Evolutionary conservation across 306 rosid species (phyloP), one percentile per base, ranked within the genome.

Genomic region (Sicyos edulis): DNA sequence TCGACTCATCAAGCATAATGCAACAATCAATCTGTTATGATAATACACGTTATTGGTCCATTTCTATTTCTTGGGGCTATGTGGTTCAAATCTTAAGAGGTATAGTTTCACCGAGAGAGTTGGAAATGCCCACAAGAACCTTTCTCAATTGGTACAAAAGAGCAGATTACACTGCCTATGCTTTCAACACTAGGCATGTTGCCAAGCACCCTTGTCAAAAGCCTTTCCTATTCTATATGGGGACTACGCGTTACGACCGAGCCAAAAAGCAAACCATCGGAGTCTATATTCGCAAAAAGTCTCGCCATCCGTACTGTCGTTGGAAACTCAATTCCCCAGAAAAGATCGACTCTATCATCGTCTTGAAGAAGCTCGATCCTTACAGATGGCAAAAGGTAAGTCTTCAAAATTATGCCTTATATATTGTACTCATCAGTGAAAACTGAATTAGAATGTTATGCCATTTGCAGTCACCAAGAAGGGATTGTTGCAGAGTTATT

Each of bases 11-110:
- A 0, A 95, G 95, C 80, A 78, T 95, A 71, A 86, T 89, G 85
- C 99, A 95, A 66, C 97, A 95, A 77, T 89, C 99, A 56, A 95
- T 95, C 60, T 89, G 97, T 80, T 91, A 95, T 15, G 95, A 87
- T 79, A 87, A 79, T 65, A 77, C 15, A 24, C 86, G 77, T 7
- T 68, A 60, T 20, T 91, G 97, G 99, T 91, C 99, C 45, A 83
- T 95, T 71, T 88, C 96, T 20, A 64, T 91, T 16, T 95, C 99
- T 0, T 95, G 96, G 96, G 97, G 99, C 3, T 89, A 82, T 13
- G 88, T 83, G 20, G 96, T 95, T 84, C 97, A 95, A 74, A 79
- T 91, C 72, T 3, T 87, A 3, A 86, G 95, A 63, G 99, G 92
- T 40, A 83, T 87, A 10, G 15, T 87, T 42, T 91, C 97, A 11